Evolutionary conservation across 768 basidiomycete genomes (phyloP).

Genomic region (Lactarius hatsudake): DNA sequence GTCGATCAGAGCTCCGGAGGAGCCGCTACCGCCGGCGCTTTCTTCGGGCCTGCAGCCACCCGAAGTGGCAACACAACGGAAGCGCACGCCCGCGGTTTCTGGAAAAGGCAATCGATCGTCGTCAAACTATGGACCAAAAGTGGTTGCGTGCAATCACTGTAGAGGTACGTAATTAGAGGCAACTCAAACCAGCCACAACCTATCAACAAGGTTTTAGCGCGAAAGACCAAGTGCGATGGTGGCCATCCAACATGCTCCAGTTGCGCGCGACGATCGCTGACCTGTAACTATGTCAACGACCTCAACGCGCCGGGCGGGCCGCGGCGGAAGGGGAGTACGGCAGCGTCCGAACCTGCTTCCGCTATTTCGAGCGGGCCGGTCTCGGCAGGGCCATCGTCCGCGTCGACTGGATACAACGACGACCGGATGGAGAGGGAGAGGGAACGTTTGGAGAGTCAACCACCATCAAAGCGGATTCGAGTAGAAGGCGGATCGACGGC

Average conservation of each 20-base stretch:
- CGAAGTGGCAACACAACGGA: constrained; percentile 37
- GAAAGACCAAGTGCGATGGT: constrained; percentile 87
- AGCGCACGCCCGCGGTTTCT: constrained; percentile 61
- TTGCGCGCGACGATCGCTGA: constrained; percentile 71
- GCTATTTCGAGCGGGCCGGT: constrained; percentile 33
- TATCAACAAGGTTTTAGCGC: constrained; percentile 46
- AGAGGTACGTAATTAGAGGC: constrained; percentile 53
- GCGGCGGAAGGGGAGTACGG: constrained; percentile 28
- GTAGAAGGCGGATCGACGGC: constrained; percentile 25
- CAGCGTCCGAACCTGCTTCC: constrained; percentile 27
- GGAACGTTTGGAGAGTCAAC: constrained; percentile 17
- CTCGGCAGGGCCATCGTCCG: constrained; percentile 24
- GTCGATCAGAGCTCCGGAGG: constrained; percentile 27
- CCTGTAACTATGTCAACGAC: constrained; percentile 81
- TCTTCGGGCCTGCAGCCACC: constrained; percentile 32
- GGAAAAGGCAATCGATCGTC: constrained; percentile 55
- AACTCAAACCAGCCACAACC: not conserved
- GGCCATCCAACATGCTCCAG: constrained; percentile 82
- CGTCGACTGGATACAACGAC: constrained; percentile 27
- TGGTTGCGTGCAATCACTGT: constrained; percentile 87
- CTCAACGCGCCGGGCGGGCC: constrained; percentile 30
- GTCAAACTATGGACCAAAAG: constrained; percentile 74
- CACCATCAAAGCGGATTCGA: constrained; percentile 27
- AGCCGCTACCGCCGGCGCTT: constrained; percentile 35
- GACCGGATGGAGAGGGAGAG: constrained; percentile 18